Base-by-base conservation (phyloP, 2,329 filamentous ascomycete genomes). In the Fusarium nematophilum region DNA sequence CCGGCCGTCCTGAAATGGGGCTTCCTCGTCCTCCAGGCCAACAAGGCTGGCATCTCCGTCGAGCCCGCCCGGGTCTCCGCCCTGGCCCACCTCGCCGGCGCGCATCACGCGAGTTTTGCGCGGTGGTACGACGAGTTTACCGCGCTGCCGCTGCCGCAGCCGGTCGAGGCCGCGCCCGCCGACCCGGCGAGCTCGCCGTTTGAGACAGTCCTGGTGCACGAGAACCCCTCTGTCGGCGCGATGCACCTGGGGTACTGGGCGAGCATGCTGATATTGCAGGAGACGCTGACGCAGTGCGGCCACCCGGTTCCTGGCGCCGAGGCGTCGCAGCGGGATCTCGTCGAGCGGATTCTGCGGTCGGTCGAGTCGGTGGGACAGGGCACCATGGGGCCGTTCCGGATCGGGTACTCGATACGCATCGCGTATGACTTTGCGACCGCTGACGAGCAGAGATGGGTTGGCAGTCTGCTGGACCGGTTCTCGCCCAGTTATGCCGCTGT, bases 251-350 rank as follows among this genome's bases (percentile, higher is more conserved):
- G 67, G 15, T 77, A 75, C 55, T 76, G 76, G 74, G 73, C 76
- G 6, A 74, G 71, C 30, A 65, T 76, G 65, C 64, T 78, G n/a
- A 73, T 79, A 43, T 59, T 79, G 27, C 73, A 79, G 47, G 75
- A 76, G 54, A 68, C 66, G 6, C 39, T 79, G 42, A 68, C 70
- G 15, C 69, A 73, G 46, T 78, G 75, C 50, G 64, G 62, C 11
- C 60, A 67, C 25, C 65, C 65, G 6, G 62, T 64, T n/a, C 36
- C 40, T 6, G 49, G 69, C 23, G 72, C 70, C 30, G 64, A 60
- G 7, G 60, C 66, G 23, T 62, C 40, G 25, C 74, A 74, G 49
- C 50, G 57, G 18, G 54, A 63, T 31, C 57, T 75, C 3, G 69
- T 72, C 11, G 55, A 59, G 17, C 70, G 70, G 25, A 78, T 79